Evolutionary conservation across 2,329 filamentous ascomycete genomes (phyloP).

Genomic region (Fusarium mangiferae): DNA sequence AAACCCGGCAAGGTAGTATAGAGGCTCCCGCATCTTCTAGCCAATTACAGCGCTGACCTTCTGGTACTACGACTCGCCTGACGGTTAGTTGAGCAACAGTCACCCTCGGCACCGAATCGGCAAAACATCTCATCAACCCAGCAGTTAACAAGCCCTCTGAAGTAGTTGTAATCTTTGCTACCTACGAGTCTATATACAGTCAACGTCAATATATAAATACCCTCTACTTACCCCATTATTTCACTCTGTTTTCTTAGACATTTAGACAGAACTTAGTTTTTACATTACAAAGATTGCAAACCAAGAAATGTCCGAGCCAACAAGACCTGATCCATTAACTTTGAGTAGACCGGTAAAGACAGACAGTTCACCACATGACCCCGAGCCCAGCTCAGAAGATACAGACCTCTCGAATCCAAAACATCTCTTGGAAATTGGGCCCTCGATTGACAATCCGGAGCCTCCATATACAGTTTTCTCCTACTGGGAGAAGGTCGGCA

Average conservation of each 20-base stretch:
- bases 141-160: not conserved
- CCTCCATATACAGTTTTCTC: not conserved
- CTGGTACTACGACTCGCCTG: not conserved
- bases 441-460: accelerated
- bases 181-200: not conserved
- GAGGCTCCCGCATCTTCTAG: not conserved
- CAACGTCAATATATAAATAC: not conserved
- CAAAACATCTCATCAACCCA: accelerated
- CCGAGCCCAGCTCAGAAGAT: not conserved
- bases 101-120: not conserved
- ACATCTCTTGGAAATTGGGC: not conserved
- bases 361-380: not conserved
- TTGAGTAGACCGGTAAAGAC: not conserved
- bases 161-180: not conserved
- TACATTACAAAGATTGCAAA: not conserved
- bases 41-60: not conserved
- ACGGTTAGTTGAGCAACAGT: too few species aligned
- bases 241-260: accelerated
- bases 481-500: not conserved
- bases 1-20: not conserved
- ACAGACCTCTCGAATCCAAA: not conserved
- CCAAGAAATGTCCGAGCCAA: not conserved
- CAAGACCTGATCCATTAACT: not conserved
- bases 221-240: not conserved
- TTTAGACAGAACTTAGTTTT: not conserved